A percentile compares a stretch with the other conserved stretches of the same genome.
These are phyloP conservation scores for Phyllostachys edulis DNA, from an alignment of 176 grass and related monocot species.

Conservation along the genomic window DNA sequence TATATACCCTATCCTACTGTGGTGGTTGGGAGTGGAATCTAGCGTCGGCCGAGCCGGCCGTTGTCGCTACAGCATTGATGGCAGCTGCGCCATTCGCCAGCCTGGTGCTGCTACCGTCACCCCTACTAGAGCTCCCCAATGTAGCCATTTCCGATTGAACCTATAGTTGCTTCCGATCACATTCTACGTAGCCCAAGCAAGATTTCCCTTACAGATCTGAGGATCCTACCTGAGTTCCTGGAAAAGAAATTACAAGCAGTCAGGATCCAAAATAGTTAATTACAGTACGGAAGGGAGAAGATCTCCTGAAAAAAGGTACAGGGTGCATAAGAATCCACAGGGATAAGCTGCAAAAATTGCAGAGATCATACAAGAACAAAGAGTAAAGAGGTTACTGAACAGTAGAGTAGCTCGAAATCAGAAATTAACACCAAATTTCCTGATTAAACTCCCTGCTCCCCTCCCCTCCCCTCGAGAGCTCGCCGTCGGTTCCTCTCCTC, in stretches of 20 bases:
- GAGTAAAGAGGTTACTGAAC: not conserved
- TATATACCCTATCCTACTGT: constrained; percentile 52
- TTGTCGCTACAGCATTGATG: constrained; percentile 58
- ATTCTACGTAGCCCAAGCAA: constrained; percentile 23
- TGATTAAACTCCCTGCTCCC: no score
- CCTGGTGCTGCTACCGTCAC: constrained; percentile 33
- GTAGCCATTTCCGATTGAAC: constrained; percentile 35
- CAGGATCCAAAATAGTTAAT: constrained; percentile 34
- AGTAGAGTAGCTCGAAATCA: not conserved
- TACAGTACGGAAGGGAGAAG: not conserved
- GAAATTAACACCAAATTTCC: not conserved
- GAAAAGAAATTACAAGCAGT: constrained; percentile 1
- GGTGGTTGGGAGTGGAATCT: constrained; percentile 58
- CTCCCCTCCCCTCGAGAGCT: no score
- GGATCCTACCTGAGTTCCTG: constrained; percentile 26
- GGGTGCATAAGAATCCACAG: not conserved
- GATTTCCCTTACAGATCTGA: constrained; percentile 26
- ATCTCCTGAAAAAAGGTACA: not conserved
- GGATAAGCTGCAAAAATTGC: not conserved
- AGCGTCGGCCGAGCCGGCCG: constrained; percentile 50
- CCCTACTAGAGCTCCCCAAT: constrained; percentile 41
- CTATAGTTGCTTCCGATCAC: constrained; percentile 26
- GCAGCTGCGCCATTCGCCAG: constrained; percentile 47
- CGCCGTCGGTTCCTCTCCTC: no score
- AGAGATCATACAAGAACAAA: not conserved